Conservation (phyloP, 805 yeast species). For the Metschnikowia cubensis region DNA sequence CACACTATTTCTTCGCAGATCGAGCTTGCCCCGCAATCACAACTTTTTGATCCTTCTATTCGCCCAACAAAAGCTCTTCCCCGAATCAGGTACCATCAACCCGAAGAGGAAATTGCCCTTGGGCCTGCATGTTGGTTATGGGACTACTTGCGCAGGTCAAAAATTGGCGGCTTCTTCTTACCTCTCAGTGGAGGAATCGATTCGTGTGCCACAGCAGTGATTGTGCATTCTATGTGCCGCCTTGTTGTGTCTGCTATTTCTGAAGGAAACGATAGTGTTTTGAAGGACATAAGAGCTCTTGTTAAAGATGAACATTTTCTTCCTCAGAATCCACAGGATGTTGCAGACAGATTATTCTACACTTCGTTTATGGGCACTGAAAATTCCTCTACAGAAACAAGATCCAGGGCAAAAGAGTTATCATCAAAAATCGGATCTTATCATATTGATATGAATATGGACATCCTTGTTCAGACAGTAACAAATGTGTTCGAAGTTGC, state of each 20-base stretch:
- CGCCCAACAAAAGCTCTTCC: constrained; percentile 51
- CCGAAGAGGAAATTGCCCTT: constrained; percentile 94
- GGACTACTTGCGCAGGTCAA: constrained; percentile 93
- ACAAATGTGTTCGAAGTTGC: constrained; percentile 77
- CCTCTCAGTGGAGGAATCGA: constrained; percentile 98
- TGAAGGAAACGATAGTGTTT: constrained; percentile 71
- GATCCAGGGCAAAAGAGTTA: constrained; percentile 73
- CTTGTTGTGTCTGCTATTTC: constrained; percentile 68
- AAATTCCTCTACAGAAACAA: constrained; percentile 86
- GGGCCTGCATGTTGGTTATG: constrained; percentile 99
- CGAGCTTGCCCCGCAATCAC: constrained; percentile 59
- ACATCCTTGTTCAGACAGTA: constrained; percentile 69
- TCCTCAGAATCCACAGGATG: constrained; percentile 72
- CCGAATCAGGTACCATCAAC: constrained; percentile 58
- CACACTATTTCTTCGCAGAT: constrained; percentile 58
- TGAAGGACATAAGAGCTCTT: constrained; percentile 66
- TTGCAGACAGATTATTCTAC: constrained; percentile 74
- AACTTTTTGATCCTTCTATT: constrained; percentile 57
- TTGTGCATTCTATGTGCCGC: constrained; percentile 91
- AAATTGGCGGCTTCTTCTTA: constrained; percentile 85
- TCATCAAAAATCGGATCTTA: constrained; percentile 78
- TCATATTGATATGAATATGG: constrained; percentile 92
- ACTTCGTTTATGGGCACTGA: constrained; percentile 95
- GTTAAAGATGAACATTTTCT: constrained; percentile 58
- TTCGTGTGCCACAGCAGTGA: constrained; percentile 94